These are phyloP conservation scores for Solanum piurae DNA, from an alignment of 257 asterid species.

Conservation along the genomic window DNA sequence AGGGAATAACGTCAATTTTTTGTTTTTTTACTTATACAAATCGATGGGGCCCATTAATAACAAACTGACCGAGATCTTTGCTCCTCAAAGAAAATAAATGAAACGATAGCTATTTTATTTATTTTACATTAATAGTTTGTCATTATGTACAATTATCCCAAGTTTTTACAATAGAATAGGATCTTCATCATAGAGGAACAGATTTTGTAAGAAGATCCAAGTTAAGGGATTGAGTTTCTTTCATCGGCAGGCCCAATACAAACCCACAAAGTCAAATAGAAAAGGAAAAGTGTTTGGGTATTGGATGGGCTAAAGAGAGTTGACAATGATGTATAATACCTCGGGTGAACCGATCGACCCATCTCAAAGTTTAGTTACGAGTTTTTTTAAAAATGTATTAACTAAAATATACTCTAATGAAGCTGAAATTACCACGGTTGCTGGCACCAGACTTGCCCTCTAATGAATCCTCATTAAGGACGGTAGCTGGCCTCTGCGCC, in stretches of 20 bases:
- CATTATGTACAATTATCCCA: too few relatives aligned
- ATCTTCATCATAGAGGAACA: not conserved
- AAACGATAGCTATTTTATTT: too few relatives aligned
- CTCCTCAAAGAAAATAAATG: too few relatives aligned
- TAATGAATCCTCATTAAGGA: not conserved
- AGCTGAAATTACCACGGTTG: not conserved
- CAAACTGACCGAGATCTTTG: too few relatives aligned
- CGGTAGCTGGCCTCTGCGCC: not conserved
- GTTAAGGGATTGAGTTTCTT: not conserved
- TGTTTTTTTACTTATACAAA: too few relatives aligned
- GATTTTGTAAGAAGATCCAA: not conserved
- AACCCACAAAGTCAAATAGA: not conserved
- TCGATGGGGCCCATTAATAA: too few relatives aligned
- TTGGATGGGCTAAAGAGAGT: not conserved
- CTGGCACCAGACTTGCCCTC: not conserved
- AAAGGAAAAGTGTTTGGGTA: not conserved
- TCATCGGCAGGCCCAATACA: not conserved
- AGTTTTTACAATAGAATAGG: not conserved
- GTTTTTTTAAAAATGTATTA: too few relatives aligned
- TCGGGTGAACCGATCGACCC: not conserved
- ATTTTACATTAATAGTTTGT: too few relatives aligned
- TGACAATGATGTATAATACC: not conserved
- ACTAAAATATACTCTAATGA: not conserved
- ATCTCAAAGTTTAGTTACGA: not conserved
- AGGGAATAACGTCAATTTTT: too few relatives aligned